Evolutionary conservation across 169 alveolate genomes (phyloP), one percentile per base, ranked within the genome.

Genomic region (Eimeria zaria): DNA sequence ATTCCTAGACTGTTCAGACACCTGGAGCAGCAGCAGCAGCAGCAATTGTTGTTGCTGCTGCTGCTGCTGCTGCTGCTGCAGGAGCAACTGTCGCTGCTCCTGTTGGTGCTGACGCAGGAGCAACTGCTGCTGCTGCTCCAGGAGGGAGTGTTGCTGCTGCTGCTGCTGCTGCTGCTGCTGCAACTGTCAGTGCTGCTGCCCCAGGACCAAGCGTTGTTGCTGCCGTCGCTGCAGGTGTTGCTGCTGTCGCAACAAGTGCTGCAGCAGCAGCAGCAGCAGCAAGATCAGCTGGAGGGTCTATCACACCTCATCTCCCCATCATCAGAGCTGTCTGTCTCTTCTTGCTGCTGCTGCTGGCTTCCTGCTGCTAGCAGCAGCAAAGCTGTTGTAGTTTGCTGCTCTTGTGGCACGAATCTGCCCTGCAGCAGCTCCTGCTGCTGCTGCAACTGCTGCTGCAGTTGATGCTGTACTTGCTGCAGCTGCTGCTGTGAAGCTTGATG

Each of bases 231-330:
- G n/a, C n/a, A n/a, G n/a, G n/a, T n/a, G n/a, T 16, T 14, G 48
- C 81, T n/a, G 81, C 24, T n/a, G 48, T 46, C 7, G 81, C 30
- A n/a, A n/a, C n/a, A n/a, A n/a, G n/a, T 4, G 69, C 30, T 60
- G 69, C 30, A 18, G 69, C 69, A 18, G 69, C 69, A 18, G 69
- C 30, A 18, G 69, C n/a, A 18, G 69, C 69, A 60, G 27, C 69
- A 60, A 60, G n/a, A 39, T 46, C 55, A 81, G 16, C 46, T 39
- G 46, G 90, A 81, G 71, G 90, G 90, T 48, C 90, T 46, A 48
- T 81, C 90, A 33, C 90, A 81, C 44, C 90, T 46, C 90, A 81
- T 81, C 22, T 81, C 90, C 27, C 71, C 90, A 30, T 81, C 90
- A 33, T 81, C 71, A n/a, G 90, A 81, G 71, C 44, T 81, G 44